A percentile compares a stretch with the other conserved stretches of the same genome.
Evolutionary conservation across 129 eudicot species (phyloP).

Genomic region (Centaurea solstitialis): DNA sequence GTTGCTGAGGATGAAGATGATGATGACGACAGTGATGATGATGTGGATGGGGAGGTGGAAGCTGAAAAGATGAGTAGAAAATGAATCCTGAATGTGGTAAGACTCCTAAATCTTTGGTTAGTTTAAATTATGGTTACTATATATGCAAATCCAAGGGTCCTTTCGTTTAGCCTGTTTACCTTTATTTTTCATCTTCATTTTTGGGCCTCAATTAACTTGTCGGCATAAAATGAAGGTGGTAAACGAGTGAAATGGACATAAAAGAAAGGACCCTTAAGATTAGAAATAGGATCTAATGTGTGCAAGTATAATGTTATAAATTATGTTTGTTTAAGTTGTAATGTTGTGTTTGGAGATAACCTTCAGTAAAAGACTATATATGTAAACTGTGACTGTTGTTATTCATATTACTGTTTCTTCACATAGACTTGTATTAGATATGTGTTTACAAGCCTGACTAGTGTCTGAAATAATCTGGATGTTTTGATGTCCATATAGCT

Average conservation of each 20-base stretch:
- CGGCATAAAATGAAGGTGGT: background rate
- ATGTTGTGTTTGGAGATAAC: constrained; percentile 17
- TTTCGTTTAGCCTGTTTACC: constrained; percentile 7
- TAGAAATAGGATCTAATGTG: constrained; percentile 11
- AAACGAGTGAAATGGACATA: constrained; percentile 9
- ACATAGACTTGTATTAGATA: background rate
- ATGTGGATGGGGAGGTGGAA: constrained; percentile 1
- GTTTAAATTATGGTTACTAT: background rate
- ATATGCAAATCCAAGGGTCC: constrained; percentile 12
- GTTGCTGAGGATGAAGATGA: background rate
- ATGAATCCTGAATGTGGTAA: constrained; percentile 2
- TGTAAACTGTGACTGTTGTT: background rate
- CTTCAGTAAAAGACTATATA: background rate
- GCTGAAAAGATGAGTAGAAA: constrained; percentile 21
- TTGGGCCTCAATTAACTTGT: constrained; percentile 11
- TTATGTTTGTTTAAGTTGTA: constrained; percentile 22
- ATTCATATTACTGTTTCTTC: background rate
- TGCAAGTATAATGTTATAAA: constrained; percentile 12
- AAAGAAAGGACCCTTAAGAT: constrained; percentile 7
- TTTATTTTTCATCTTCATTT: constrained; percentile 2
- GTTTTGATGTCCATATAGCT: no score
- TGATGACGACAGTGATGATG: background rate
- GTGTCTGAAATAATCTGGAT: no score
- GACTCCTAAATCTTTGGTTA: background rate
- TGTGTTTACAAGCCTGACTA: no score